Evolutionary conservation across 345 rosid genomes (phyloP).

Genomic region (Euphorbia pulcherrima): DNA sequence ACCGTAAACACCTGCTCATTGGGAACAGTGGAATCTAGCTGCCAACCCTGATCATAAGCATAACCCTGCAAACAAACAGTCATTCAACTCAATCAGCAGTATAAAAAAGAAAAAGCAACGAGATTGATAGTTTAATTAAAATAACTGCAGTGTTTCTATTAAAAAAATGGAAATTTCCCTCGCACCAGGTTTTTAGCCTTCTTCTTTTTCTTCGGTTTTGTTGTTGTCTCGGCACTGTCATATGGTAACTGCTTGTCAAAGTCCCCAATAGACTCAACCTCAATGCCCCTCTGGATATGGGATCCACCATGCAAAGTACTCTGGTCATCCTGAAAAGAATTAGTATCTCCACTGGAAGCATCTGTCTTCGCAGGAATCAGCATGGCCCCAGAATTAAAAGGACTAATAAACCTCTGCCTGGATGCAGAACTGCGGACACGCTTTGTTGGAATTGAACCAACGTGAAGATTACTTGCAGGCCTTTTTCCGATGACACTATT

Average conservation of each 20-base stretch:
- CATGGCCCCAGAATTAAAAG: slow-evolving; percentile 52
- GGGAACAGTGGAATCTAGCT: slow-evolving; percentile 52
- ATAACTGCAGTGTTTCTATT: slow-evolving; percentile 9
- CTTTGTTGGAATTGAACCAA: slow-evolving; percentile 75
- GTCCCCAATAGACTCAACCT: slow-evolving; percentile 70
- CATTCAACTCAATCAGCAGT: slow-evolving; percentile 20
- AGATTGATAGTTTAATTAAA: background rate
- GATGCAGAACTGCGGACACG: slow-evolving; percentile 86
- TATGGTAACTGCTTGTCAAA: slow-evolving; percentile 66
- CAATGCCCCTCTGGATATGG: slow-evolving; percentile 62
- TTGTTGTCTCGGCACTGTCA: slow-evolving; percentile 71
- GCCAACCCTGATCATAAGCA: slow-evolving; percentile 87
- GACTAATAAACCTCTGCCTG: slow-evolving; percentile 70
- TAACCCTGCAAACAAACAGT: slow-evolving; percentile 58
- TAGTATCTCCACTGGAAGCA: slow-evolving; percentile 96
- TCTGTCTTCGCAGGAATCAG: slow-evolving; percentile 61
- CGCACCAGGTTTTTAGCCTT: slow-evolving; percentile 59
- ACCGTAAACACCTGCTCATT: slow-evolving; percentile 65
- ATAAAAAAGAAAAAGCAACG: slow-evolving; percentile 16
- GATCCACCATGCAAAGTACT: slow-evolving; percentile 76
- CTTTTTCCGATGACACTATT: slow-evolving; percentile 56
- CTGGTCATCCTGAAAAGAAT: slow-evolving; percentile 91
- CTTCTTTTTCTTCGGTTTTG: slow-evolving; percentile 89
- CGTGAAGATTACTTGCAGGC: slow-evolving; percentile 54
- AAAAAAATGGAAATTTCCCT: slow-evolving; percentile 25